Conservation (phyloP, 1,284 basidiomycete genomes). For the Ustilago esculenta region DNA sequence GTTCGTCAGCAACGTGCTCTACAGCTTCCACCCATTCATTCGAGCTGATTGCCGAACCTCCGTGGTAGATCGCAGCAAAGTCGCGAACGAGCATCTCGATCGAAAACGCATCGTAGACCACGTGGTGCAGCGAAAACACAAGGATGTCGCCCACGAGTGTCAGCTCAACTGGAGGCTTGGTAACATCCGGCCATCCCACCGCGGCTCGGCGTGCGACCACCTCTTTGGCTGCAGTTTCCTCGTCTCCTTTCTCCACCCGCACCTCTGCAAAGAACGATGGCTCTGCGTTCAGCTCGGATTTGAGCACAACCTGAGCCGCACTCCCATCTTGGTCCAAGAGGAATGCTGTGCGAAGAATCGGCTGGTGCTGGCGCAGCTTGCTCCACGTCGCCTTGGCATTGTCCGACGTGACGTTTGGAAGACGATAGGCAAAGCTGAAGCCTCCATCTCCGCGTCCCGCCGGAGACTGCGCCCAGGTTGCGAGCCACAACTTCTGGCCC, state of each 20-base stretch:
- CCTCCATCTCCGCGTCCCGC: slow-evolving; percentile 27
- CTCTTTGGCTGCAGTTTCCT: slow-evolving; percentile 3
- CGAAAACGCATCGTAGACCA: slow-evolving; percentile 62
- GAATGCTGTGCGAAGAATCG: slow-evolving; percentile 57
- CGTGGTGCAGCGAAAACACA: slow-evolving; percentile 59
- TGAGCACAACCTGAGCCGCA: slow-evolving; percentile 41
- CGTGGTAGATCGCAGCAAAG: slow-evolving; percentile 39
- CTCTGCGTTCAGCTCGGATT: not conserved
- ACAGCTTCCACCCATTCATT: slow-evolving; percentile 30
- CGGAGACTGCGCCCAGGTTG: slow-evolving; percentile 28
- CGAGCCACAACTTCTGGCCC: slow-evolving; percentile 54
- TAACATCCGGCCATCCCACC: slow-evolving; percentile 24
- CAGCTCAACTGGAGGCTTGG: slow-evolving; percentile 28
- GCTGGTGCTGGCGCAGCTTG: slow-evolving; percentile 40
- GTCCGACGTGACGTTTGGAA: slow-evolving; percentile 5
- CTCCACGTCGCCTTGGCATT: slow-evolving; percentile 44
- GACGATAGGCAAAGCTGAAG: slow-evolving; percentile 52
- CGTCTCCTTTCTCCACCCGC: slow-evolving; percentile 1
- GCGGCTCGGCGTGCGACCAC: slow-evolving; percentile 13
- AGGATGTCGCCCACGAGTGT: slow-evolving; percentile 35
- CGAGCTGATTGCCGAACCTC: slow-evolving; percentile 8
- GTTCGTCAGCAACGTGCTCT: slow-evolving; percentile 11
- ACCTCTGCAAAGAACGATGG: slow-evolving; percentile 6
- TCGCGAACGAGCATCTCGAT: slow-evolving; percentile 56
- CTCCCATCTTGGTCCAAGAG: slow-evolving; percentile 17